Conservation (phyloP, 306 rosid species). For the Prunus mume region DNA sequence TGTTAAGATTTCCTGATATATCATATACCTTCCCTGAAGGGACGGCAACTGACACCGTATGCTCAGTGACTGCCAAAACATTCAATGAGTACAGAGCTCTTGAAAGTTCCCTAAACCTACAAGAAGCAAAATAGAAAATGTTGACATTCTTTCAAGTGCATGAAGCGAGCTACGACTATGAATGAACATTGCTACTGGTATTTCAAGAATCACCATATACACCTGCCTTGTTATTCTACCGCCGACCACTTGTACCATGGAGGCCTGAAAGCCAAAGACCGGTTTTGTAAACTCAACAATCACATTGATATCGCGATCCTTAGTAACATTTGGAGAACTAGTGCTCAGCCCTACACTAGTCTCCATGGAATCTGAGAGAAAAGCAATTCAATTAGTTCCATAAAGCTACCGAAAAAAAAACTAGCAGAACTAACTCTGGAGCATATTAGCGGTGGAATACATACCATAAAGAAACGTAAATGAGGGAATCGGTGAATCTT, state of each 20-base stretch:
- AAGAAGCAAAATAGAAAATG: constrained; percentile 7
- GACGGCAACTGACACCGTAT: constrained; percentile 46
- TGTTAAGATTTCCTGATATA: constrained; percentile 65
- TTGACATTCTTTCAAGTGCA: neutral
- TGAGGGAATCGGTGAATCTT: constrained; percentile 41
- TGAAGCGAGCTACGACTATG: neutral
- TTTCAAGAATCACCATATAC: constrained; percentile 20
- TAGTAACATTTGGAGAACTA: constrained; percentile 41
- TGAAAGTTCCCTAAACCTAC: constrained; percentile 57
- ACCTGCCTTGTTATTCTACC: constrained; percentile 69
- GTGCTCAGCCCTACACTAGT: constrained; percentile 53
- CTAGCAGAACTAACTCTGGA: neutral
- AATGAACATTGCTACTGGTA: neutral
- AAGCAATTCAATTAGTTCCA: constrained; percentile 7
- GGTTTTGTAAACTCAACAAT: constrained; percentile 70
- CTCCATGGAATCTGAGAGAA: constrained; percentile 38
- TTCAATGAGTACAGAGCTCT: constrained; percentile 64
- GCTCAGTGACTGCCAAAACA: constrained; percentile 37
- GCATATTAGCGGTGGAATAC: neutral
- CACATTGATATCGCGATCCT: constrained; percentile 40
- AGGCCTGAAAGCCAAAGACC: constrained; percentile 59
- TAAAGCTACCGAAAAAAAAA: constrained; percentile 3
- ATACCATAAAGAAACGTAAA: constrained; percentile 62
- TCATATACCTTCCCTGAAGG: constrained; percentile 60
- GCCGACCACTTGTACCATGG: constrained; percentile 45